phyloP scores from a whole-genome alignment of 352 stramenopile genomes.

The Globisporangium alternatum region DNA sequence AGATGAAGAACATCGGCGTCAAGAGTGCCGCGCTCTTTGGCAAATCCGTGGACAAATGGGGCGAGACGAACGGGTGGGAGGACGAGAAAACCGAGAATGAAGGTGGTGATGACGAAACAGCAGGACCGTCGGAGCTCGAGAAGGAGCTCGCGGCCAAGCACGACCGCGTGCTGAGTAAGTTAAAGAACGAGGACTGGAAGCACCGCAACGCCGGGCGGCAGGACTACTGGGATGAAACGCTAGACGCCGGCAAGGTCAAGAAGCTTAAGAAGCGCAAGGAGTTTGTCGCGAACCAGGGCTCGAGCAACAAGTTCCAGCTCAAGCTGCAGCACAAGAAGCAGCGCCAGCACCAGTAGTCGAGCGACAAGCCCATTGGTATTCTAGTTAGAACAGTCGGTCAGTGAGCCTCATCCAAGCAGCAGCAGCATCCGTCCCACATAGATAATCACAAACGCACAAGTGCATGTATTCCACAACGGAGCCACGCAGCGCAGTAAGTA shows the following conservation, averaged over 20 bases:
- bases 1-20: constrained; percentile 57
- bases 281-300: constrained; percentile 76
- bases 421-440: neutral
- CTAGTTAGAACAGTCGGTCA: neutral
- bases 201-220: constrained; percentile 60
- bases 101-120: neutral
- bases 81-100: constrained; percentile 23
- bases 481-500: neutral
- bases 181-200: constrained; percentile 78
- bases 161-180: constrained; percentile 59
- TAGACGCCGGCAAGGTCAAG: constrained; percentile 74
- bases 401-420: neutral
- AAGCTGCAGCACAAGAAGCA: constrained; percentile 63
- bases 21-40: constrained; percentile 64
- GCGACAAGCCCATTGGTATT: neutral
- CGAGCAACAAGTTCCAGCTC: constrained; percentile 65
- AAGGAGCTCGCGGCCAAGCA: constrained; percentile 47
- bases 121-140: constrained; percentile 19
- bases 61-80: constrained; percentile 33
- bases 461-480: neutral
- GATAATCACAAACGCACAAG: constrained; percentile 2
- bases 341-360: constrained; percentile 6
- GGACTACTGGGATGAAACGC: constrained; percentile 74
- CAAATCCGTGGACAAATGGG: constrained; percentile 68
- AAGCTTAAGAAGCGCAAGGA: constrained; percentile 85